These are phyloP conservation scores for Fraxinus anomala DNA, from an alignment of 257 asterid species.

Conservation along the genomic window DNA sequence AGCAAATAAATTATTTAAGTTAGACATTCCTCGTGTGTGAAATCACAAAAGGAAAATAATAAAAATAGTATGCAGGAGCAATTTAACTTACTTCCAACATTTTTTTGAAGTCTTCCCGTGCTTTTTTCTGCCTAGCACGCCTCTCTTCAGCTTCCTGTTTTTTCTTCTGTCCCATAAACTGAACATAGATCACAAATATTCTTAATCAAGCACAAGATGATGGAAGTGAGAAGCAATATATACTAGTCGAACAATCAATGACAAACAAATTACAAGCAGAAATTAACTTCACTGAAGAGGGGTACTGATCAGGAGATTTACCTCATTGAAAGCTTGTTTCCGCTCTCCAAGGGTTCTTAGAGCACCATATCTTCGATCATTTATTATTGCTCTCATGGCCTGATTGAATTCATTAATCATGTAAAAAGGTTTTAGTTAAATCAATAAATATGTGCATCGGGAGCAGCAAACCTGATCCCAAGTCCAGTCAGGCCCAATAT, in stretches of 20 bases:
- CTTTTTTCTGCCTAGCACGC: conserved; percentile 75
- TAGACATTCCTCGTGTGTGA: conserved; percentile 12
- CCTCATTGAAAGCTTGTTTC: conserved; percentile 93
- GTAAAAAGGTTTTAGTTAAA: conserved; percentile 26
- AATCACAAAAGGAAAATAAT: conserved; percentile 4
- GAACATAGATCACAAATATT: conserved; percentile 29
- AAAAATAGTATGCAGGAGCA: not conserved
- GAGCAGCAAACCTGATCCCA: conserved; percentile 82
- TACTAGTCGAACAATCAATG: conserved; percentile 14
- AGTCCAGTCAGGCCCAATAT: conserved; percentile 85
- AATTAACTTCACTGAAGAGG: conserved; percentile 28
- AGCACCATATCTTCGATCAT: conserved; percentile 85
- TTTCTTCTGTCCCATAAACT: conserved; percentile 82
- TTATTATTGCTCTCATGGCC: conserved; percentile 90
- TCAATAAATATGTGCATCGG: conserved; percentile 21
- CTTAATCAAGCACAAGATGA: conserved; percentile 16
- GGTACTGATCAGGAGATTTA: conserved; percentile 34
- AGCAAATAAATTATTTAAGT: not conserved
- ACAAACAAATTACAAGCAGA: conserved; percentile 10
- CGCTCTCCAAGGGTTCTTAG: conserved; percentile 80
- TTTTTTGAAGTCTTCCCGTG: conserved; percentile 76
- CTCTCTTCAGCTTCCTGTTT: conserved; percentile 88
- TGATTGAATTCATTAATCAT: conserved; percentile 35
- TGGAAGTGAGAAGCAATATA: conserved; percentile 24
- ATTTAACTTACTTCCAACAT: conserved; percentile 73